Evolutionary conservation across 2,329 filamentous ascomycete genomes (phyloP), one percentile per base, ranked within the genome.

Genomic region (Capronia americana): DNA sequence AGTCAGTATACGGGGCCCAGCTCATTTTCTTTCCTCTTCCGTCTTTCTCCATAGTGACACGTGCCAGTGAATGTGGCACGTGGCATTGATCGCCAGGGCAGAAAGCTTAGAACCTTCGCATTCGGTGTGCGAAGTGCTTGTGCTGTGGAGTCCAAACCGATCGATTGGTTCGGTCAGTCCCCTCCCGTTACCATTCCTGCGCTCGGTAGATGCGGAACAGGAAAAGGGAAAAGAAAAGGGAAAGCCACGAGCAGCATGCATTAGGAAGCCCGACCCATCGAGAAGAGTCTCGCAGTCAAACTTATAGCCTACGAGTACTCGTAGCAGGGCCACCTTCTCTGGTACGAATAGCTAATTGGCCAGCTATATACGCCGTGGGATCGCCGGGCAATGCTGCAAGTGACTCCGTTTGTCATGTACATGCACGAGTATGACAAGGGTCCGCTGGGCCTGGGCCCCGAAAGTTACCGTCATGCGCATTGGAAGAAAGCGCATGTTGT

Each of bases 31-130:
- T 51, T 51, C 48, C 5, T 5, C 7, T 51, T 12, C 1, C 20
- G 10, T 11, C 7, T 8, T 12, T 51, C 38, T 51, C 57, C 57
- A 32, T 24, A 11, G 55, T 44, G 24, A 63, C 28, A 48, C 44
- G 30, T 55, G 51, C 24, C 10, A n/a, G 51, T 30, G 5, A n/a
- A 57, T 14, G 17, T 14, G 12, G 17, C 7, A n/a, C 38, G 8
- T 6, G 1, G 6, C 38, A 1, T 7, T 20, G 38, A 44, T 44
- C 38, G 17, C 6, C 38, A 44, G 38, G 38, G 38, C 38, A 44
- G 38, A 17, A 17, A n/a, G 17, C 14, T 44, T n/a, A 44, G 38
- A 44, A 44, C 17, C 38, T n/a, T 17, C 38, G 20, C 5, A 1
- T 44, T 17, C 38, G 5, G 14, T 20, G 17, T 8, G 17, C 38